Base-by-base conservation (phyloP, 116 monocot species). In the Posidonia oceanica region DNA sequence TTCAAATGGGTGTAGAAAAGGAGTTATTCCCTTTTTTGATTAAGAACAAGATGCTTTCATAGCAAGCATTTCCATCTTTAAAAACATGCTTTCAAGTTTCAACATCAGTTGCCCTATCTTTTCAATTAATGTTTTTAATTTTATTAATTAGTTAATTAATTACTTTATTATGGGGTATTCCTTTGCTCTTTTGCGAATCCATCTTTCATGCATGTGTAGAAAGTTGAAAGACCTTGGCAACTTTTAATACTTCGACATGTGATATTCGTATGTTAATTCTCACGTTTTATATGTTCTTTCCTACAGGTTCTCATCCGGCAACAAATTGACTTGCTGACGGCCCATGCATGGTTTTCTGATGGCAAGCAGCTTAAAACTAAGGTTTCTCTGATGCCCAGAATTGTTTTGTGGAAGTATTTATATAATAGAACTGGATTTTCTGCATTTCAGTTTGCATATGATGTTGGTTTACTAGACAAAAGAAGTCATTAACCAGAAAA, bases 321-420 rank as follows among this genome's bases (percentile, higher is more conserved):
- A 71, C 84, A 90, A 36, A 87, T 98, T 71, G 84, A 90, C 77
- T 71, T 87, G 60, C 72, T 98, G 58, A 98, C 90, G 17, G 79
- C 90, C 61, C 75, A 87, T 56, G 85, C 98, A 75, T 98, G 98
- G 98, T 75, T 90, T 82, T 82, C 76, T 61, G 78, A 81, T 76
- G 84, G 85, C 76, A 90, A 85, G 67, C 80, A 83, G 48, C 76
- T 93, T 39, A 85, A 90, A 80, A 82, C 80, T 65, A 90, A 90
- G 90, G 98, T 89, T n/a, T 48, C 7, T 58, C 5, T 40, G 3
- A 57, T 39, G 48, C 36, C 3, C 22, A 6, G 21, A 66, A 22
- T 66, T 29, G 23, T 52, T 48, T 63, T 16, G 5, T 22, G 21
- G 58, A 58, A 58, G 16, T 4, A 58, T 61, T 29, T 29, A 29